A percentile compares a stretch with the other conserved stretches of the same genome.
These are phyloP conservation scores for Raffaelea arxii DNA, from an alignment of 2,329 filamentous ascomycete species.

Conservation along the genomic window DNA sequence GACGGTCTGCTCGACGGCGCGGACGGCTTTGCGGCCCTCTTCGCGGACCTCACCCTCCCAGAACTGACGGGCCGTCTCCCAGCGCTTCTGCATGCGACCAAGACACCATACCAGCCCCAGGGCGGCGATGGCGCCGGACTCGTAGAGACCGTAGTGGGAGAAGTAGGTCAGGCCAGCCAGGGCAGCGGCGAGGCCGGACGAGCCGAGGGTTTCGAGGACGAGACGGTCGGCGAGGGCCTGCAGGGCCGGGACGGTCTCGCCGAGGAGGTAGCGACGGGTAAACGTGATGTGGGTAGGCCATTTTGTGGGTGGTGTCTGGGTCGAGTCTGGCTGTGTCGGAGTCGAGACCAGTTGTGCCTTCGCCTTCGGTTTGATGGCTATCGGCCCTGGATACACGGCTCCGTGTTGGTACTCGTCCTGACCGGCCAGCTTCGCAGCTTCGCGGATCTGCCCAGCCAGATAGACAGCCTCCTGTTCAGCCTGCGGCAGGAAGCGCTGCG, in stretches of 20 bases:
- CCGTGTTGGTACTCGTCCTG: neutral
- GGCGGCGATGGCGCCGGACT: conserved; percentile 52
- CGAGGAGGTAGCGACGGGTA: conserved; percentile 56
- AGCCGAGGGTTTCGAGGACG: conserved; percentile 65
- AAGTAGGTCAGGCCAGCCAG: conserved; percentile 48
- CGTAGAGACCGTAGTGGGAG: conserved; percentile 46
- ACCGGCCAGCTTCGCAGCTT: conserved; percentile 13
- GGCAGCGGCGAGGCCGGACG: conserved; percentile 51
- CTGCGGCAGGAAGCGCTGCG: conserved; percentile 63
- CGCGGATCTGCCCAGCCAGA: conserved; percentile 54
- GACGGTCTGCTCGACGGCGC: conserved; percentile 44
- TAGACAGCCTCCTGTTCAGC: conserved; percentile 79
- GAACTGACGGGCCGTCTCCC: conserved; percentile 49
- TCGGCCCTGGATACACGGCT: no score
- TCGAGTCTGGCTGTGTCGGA: no score
- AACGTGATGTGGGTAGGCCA: conserved; percentile 71
- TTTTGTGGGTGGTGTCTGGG: conserved; percentile 22
- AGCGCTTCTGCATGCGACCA: conserved; percentile 49
- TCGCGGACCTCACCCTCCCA: conserved; percentile 61
- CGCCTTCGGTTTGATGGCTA: no score
- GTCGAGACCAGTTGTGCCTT: no score
- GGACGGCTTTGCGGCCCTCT: conserved; percentile 53
- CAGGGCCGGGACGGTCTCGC: conserved; percentile 58
- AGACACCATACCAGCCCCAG: conserved; percentile 52
- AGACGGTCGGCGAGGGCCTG: conserved; percentile 65